These are phyloP conservation scores for Aeschynomene evenia DNA, from an alignment of 306 rosid genomes.

Conservation along the genomic window DNA sequence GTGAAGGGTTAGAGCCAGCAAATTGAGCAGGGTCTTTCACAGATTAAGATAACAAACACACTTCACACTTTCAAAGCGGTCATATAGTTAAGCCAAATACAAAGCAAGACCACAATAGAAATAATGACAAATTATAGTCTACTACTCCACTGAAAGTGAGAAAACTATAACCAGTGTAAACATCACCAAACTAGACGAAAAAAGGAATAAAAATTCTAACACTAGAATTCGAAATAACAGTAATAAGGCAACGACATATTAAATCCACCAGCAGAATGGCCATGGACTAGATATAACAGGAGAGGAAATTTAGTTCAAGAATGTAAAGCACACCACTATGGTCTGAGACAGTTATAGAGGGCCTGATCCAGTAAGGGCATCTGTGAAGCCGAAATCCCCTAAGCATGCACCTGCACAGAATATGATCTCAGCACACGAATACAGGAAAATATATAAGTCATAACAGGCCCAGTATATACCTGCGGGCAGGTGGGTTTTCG, in stretches of 20 bases:
- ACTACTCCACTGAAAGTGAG: background rate
- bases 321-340: conserved; percentile 68
- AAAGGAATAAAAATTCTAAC: background rate
- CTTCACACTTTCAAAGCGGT: conserved; percentile 21
- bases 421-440: conserved; percentile 27
- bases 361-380: conserved; percentile 99
- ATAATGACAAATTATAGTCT: conserved; percentile 12
- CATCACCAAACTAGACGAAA: conserved; percentile 1
- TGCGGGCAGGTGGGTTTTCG: conserved; percentile 85
- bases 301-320: conserved; percentile 23
- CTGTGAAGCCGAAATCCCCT: conserved; percentile 97
- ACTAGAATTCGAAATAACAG: background rate
- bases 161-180: background rate
- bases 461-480: conserved; percentile 48
- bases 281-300: background rate
- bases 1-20: conserved; percentile 28
- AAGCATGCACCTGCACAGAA: conserved; percentile 83
- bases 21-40: conserved; percentile 18
- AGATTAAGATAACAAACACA: background rate
- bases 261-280: background rate
- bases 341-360: conserved; percentile 86
- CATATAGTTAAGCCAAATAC: conserved; percentile 7
- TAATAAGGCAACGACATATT: background rate
- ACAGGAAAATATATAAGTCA: conserved; percentile 6
- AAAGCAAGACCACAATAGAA: background rate